Evolutionary conservation across 352 stramenopile genomes (phyloP), one percentile per base, ranked within the genome.

Genomic region (Blastocystis sp.): DNA sequence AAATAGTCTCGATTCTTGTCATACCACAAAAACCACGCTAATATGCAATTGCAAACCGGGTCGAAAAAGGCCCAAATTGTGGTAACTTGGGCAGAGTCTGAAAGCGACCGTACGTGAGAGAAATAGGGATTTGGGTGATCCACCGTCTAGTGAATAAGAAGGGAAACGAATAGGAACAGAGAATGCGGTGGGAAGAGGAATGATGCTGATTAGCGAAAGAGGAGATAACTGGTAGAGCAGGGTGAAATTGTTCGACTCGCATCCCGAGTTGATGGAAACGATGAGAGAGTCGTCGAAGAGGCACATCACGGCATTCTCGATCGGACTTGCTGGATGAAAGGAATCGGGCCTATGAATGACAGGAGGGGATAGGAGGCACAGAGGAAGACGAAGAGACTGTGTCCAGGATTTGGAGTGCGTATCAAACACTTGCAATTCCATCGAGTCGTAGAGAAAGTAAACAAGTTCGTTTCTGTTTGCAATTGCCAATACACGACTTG

Each of bases 361-460:
- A 2, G 40, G 40, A 40, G 40, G 21, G 0, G 34, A 17, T 40
- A 34, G 34, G 21, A 28, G 40, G 19, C 11, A 69, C 62, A 28
- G 6, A 69, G 62, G 62, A 69, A 69, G 62, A 40, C 21, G 40
- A 34, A 69, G 11, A 28, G 11, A 17, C 21, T 21, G 34, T 28
- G 24, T 28, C 62, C 62, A 69, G 19, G n/a, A 17, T 34, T 2
- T 42, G 17, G n/a, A 42, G n/a, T 10, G n/a, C 11, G 40, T 21
- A 28, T 69, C 40, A 28, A 34, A 69, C 10, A 69, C n/a, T 17
- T 69, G 62, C 24, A 69, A 28, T 42, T 21, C 24, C 17, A 11
- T 28, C 11, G 62, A 69, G 40, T 40, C 40, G 62, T 42, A 69
- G 62, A 69, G 62, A 69, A 69, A 69, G 40, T 69, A 69, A 28